Conservation (phyloP, 1,284 basidiomycete species). For the Ustilago vetiveriae region DNA sequence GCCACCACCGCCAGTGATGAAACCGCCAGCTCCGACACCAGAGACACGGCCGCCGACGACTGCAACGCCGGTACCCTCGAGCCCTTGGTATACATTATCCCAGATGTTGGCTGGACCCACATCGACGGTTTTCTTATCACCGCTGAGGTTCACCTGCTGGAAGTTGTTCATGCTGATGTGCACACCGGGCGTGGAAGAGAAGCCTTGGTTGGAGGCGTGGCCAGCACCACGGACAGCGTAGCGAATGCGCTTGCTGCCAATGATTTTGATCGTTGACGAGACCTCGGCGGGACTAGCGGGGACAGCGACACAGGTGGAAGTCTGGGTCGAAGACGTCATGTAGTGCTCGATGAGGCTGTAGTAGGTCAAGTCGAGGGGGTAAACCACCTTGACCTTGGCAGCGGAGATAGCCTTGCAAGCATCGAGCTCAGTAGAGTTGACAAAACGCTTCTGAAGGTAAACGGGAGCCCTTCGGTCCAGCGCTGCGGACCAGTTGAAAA, state of each 20-base stretch:
- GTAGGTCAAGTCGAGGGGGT: constrained; percentile 35
- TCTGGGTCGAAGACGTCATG: constrained; percentile 37
- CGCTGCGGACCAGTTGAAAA: constrained; percentile 34
- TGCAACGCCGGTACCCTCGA: constrained; percentile 32
- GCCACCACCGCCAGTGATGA: constrained; percentile 52
- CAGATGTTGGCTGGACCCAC: constrained; percentile 51
- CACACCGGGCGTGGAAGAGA: constrained; percentile 51
- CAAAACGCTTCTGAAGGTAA: constrained; percentile 23
- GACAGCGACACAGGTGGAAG: constrained; percentile 42
- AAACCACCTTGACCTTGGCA: constrained; percentile 30
- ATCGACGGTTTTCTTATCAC: constrained; percentile 49
- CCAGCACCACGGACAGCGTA: constrained; percentile 48
- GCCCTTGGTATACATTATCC: constrained; percentile 51
- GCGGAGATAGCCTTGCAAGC: constrained; percentile 36
- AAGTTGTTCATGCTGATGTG: constrained; percentile 49
- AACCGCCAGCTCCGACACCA: constrained; percentile 56
- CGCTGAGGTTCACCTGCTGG: constrained; percentile 39
- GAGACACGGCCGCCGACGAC: constrained; percentile 53
- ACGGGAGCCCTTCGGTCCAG: constrained; percentile 10
- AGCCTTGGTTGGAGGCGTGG: constrained; percentile 56
- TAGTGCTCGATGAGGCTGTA: constrained; percentile 30
- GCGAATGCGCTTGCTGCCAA: constrained; percentile 45
- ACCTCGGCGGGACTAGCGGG: constrained; percentile 46
- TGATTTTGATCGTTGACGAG: constrained; percentile 43
- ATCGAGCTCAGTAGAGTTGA: constrained; percentile 38